phyloP scores from a whole-genome alignment of 1,139 yeast genomes.

The Hyphopichia buzzinii region DNA sequence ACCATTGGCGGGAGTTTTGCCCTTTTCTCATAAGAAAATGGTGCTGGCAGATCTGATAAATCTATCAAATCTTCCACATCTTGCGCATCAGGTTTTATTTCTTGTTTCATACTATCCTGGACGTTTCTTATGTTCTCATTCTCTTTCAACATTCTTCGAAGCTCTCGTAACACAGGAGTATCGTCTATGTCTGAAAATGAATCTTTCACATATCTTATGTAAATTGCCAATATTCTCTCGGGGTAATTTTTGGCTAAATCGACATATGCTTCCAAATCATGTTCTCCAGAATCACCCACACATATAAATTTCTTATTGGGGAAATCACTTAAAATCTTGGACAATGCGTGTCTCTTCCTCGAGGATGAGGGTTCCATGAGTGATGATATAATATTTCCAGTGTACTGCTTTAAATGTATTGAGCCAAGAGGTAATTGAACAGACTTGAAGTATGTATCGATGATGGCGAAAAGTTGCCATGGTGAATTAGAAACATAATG shows the following conservation, averaged over 20 bases:
- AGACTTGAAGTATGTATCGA: conserved; percentile 55
- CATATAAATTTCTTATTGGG: conserved; percentile 75
- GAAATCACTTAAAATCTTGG: conserved; percentile 68
- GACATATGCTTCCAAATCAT: conserved; percentile 87
- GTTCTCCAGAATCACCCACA: conserved; percentile 95
- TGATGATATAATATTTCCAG: conserved; percentile 76
- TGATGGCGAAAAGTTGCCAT: conserved; percentile 74
- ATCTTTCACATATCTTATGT: conserved; percentile 73
- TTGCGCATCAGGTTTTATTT: conserved; percentile 8
- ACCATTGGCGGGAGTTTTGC: conserved; percentile 36
- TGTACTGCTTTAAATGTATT: conserved; percentile 80
- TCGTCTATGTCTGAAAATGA: conserved; percentile 61
- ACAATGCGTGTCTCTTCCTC: conserved; percentile 66
- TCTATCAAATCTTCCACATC: conserved; percentile 33
- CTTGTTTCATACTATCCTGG: conserved; percentile 1
- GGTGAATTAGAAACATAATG: conserved; percentile 97
- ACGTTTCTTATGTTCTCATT: conserved; percentile 7
- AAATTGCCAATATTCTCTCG: conserved; percentile 65
- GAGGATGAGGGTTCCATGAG: conserved; percentile 85
- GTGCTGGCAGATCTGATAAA: conserved; percentile 22
- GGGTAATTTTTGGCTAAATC: conserved; percentile 66
- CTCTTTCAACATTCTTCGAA: conserved; percentile 16
- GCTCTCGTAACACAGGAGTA: conserved; percentile 34
- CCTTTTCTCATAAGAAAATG: conserved; percentile 11
- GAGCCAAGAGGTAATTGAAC: conserved; percentile 72